Evolutionary conservation across 169 alveolate genomes (phyloP).

Genomic region (Plasmodium adleri): DNA sequence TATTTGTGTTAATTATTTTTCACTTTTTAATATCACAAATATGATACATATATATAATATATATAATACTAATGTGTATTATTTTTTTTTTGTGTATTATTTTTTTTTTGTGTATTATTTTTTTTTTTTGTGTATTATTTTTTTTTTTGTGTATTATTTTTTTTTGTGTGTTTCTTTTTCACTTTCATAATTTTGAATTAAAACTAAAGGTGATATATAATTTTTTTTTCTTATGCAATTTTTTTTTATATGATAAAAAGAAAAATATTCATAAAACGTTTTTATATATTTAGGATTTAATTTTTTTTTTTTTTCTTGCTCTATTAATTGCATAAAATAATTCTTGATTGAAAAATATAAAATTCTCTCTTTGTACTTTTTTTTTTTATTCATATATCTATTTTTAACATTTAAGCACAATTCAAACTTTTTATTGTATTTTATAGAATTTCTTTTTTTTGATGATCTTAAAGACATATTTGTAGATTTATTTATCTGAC

Average conservation of each 20-base stretch:
- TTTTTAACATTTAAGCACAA: slow-evolving; percentile 41
- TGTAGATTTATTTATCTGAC: not conserved
- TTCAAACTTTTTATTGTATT: slow-evolving; percentile 19
- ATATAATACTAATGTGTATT: no score
- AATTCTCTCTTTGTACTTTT: slow-evolving; percentile 39
- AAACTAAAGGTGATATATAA: slow-evolving; percentile 52
- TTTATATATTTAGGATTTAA: slow-evolving; percentile 27
- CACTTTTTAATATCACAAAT: no score
- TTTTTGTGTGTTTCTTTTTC: slow-evolving; percentile 1
- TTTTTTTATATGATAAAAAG: slow-evolving; percentile 59
- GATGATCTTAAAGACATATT: not conserved
- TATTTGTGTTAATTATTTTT: no score
- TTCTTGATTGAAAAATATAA: slow-evolving; percentile 66
- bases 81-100: no score
- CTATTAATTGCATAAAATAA: slow-evolving; percentile 6
- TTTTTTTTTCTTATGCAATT: slow-evolving; percentile 64
- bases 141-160: not conserved
- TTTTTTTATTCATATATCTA: slow-evolving; percentile 26
- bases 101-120: no score
- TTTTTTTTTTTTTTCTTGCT: slow-evolving; percentile 10
- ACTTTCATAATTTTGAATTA: slow-evolving; percentile 17
- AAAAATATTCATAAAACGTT: slow-evolving; percentile 72
- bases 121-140: no score
- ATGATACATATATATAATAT: no score
- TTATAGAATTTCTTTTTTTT: slow-evolving; percentile 6